Evolutionary conservation across 345 rosid genomes (phyloP).

Genomic region (Carallia brachiata): DNA sequence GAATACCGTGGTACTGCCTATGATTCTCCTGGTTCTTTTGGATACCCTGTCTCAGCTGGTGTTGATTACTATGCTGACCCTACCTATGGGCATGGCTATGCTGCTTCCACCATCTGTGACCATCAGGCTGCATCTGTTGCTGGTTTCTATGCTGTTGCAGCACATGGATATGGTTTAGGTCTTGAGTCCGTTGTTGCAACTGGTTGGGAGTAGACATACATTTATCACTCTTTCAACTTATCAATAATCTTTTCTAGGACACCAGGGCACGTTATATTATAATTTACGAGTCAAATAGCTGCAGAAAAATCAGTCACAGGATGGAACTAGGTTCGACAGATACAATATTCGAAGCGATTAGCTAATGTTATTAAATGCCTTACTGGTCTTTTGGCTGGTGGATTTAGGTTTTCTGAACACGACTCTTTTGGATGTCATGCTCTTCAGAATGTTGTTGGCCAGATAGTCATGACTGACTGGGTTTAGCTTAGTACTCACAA

Average conservation of each 20-base stretch:
- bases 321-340: constrained; percentile 12
- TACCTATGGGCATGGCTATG: neutral
- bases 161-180: constrained; percentile 1
- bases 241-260: neutral
- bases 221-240: neutral
- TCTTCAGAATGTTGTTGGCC: too few species aligned
- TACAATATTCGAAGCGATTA: neutral
- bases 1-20: neutral
- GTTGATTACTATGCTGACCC: neutral
- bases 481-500: too few species aligned
- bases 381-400: neutral
- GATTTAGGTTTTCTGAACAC: neutral
- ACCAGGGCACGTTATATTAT: neutral
- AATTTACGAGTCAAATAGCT: neutral
- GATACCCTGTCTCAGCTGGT: constrained; percentile 1
- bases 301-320: constrained; percentile 12
- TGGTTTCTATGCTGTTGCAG: neutral
- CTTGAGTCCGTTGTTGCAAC: constrained; percentile 25
- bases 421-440: neutral
- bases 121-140: neutral
- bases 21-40: constrained; percentile 5
- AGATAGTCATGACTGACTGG: too few species aligned
- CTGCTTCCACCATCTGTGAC: neutral
- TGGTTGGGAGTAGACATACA: constrained; percentile 41
- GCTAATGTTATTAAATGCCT: neutral